Percentiles rank a stretch among this genome's conserved stretches.
These are phyloP conservation scores for Diaporthe australafricana DNA, from an alignment of 2,329 filamentous ascomycete genomes.

Conservation along the genomic window DNA sequence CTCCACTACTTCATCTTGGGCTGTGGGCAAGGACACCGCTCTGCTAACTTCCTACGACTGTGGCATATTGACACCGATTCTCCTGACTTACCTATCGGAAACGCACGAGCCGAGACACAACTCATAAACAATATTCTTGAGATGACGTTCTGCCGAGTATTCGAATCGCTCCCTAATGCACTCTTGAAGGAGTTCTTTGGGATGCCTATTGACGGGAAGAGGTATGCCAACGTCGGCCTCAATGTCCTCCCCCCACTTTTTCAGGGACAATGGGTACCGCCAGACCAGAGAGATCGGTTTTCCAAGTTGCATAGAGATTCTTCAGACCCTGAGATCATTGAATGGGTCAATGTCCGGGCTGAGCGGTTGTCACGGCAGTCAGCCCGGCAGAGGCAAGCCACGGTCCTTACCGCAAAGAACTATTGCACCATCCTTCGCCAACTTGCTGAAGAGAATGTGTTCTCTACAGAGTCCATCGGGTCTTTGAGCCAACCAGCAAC, in stretches of 20 bases:
- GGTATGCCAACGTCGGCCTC: neutral
- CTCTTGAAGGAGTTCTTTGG: neutral
- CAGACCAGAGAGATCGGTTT: neutral
- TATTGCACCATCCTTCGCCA: neutral
- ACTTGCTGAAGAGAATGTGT: neutral
- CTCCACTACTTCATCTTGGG: neutral
- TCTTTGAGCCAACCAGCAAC: neutral
- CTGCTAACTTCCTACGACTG: neutral
- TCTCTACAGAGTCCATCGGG: neutral
- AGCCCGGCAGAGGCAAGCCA: neutral
- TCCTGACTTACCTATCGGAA: neutral
- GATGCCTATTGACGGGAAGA: neutral
- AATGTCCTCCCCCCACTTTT: neutral
- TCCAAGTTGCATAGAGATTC: neutral
- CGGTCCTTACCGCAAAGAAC: neutral
- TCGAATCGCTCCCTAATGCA: neutral
- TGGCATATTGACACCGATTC: neutral
- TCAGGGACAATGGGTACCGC: neutral
- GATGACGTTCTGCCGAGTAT: neutral
- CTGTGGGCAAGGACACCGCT: neutral
- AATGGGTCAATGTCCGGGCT: neutral
- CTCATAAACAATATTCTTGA: neutral
- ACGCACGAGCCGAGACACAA: neutral
- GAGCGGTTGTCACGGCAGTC: neutral
- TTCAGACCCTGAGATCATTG: neutral